Percentiles rank a stretch among this genome's conserved stretches.
Evolutionary conservation across 2,329 filamentous ascomycete genomes (phyloP).

Genomic region (Dactylellina sp.): DNA sequence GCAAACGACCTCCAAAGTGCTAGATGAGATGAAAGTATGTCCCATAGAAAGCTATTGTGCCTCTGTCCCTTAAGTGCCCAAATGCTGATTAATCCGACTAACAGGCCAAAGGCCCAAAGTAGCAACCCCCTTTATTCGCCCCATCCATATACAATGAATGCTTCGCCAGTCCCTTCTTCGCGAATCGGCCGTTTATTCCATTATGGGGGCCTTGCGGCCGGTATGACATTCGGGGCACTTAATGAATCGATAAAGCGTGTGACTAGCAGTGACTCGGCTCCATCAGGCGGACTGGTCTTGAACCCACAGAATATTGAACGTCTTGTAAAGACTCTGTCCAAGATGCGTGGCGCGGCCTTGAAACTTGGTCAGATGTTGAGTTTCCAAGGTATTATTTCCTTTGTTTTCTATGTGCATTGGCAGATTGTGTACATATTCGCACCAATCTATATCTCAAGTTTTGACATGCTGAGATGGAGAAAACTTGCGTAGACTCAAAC

Average conservation of each 20-base stretch:
- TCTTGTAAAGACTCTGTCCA: conserved; percentile 89
- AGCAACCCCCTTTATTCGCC: conserved; percentile 60
- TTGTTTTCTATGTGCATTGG: conserved; percentile 15
- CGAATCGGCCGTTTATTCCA: conserved; percentile 91
- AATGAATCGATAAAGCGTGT: conserved; percentile 84
- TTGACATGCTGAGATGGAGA: conserved; percentile 24
- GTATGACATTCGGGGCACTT: conserved; percentile 93
- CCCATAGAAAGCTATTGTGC: conserved; percentile 63
- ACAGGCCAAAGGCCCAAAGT: conserved; percentile 61
- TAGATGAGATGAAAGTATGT: conserved; percentile 62
- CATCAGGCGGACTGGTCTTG: conserved; percentile 81
- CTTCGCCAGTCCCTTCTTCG: conserved; percentile 90
- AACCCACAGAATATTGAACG: conserved; percentile 92
- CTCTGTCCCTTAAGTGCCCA: conserved; percentile 60
- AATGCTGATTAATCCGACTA: conserved; percentile 61
- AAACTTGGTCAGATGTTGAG: conserved; percentile 99
- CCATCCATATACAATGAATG: conserved; percentile 76
- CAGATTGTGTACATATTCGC: conserved; percentile 18
- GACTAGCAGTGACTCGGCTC: conserved; percentile 73
- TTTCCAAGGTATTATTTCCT: conserved; percentile 74
- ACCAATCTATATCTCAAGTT: conserved; percentile 1
- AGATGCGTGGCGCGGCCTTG: conserved; percentile 95
- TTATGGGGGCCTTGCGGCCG: conserved; percentile 90
- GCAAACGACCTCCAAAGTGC: conserved; percentile 36
- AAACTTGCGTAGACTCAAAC: conserved; percentile 77